Base-by-base conservation (phyloP, 768 basidiomycete genomes). In the Scleroderma bovista region DNA sequence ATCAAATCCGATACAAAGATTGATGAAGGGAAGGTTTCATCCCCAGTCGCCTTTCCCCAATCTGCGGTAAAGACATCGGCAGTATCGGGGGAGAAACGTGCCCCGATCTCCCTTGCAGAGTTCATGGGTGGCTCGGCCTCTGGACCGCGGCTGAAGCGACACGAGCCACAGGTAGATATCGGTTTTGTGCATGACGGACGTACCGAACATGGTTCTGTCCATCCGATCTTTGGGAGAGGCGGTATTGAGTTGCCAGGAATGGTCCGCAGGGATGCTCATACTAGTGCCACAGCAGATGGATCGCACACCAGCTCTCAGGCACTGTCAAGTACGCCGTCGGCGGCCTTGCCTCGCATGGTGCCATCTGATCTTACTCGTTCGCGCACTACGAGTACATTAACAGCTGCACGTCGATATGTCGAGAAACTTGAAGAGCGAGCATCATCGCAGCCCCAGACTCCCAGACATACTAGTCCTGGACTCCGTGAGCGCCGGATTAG, bases 71-170 rank as follows among this genome's bases (percentile, higher is more conserved):
- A 57, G 24, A 13, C 47, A 33, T 19, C 34, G 3, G 34, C 55
- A 39, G 43, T 51, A 15, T 47, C 52, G 6, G 55, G 57, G 17
- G 11, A 15, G 41, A 74, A 68, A 46, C 53, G 74, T 3, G 71
- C 77, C 37, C 72, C 81, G 11, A 81, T 86, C 9, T 92, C 89
- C 2, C 75, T 91, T 23, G 88, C 89, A 0, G 77, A 84, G 2
- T 88, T 91, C 63, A 91, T 91, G 56, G 89, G 89, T 33, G 88
- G 89, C 7, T 78, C 74, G 23, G 88, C 83, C 13, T 76, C 80
- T 38, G 89, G 87, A 20, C 88, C 88, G 3, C 75, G 84, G 33
- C 74, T 92, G 38, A 89, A 78, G 54, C 79, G 74, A 50, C 87
- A 82, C 57, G 80, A 82, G 16, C 82, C 88, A 4, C 89, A 91